Conservation (phyloP, 2,329 filamentous ascomycete genomes). For the Chaetoscypha palmicola region DNA sequence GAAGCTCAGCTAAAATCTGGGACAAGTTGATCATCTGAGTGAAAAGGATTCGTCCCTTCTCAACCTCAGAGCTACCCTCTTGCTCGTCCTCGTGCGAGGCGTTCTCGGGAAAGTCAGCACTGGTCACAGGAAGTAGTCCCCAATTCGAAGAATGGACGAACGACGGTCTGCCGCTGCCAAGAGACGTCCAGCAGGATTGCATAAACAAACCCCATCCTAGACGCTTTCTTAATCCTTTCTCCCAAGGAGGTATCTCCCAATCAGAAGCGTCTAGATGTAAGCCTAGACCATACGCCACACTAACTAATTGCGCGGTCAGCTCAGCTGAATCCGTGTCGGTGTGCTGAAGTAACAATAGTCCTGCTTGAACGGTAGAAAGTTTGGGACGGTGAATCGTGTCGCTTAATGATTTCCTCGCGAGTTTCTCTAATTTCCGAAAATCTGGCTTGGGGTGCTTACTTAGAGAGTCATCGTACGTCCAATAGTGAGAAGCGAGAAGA, state of each 20-base stretch:
- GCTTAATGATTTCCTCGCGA: slow-evolving; percentile 38
- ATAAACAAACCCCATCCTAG: slow-evolving; percentile 59
- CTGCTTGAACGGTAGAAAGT: slow-evolving; percentile 48
- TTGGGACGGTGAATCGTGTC: slow-evolving; percentile 46
- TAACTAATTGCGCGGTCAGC: slow-evolving; percentile 42
- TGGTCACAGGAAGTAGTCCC: slow-evolving; percentile 41
- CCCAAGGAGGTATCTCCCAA: slow-evolving; percentile 58
- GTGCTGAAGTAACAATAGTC: slow-evolving; percentile 44
- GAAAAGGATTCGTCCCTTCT: slow-evolving; percentile 42
- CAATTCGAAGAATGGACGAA: slow-evolving; percentile 49
- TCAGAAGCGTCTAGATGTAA: slow-evolving; percentile 53
- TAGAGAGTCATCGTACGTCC: slow-evolving; percentile 49
- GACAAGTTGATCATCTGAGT: slow-evolving; percentile 44
- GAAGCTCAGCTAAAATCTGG: slow-evolving; percentile 44
- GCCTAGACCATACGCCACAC: slow-evolving; percentile 49
- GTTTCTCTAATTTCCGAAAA: slow-evolving; percentile 32
- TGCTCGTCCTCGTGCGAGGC: slow-evolving; percentile 24
- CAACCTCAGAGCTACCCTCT: slow-evolving; percentile 36
- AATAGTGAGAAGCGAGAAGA: slow-evolving; percentile 55
- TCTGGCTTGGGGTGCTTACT: slow-evolving; percentile 38
- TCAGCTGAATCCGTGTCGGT: slow-evolving; percentile 27
- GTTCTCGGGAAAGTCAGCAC: slow-evolving; percentile 38
- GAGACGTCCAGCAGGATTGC: slow-evolving; percentile 56
- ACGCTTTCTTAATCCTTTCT: slow-evolving; percentile 52
- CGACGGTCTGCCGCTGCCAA: slow-evolving; percentile 50